Evolutionary conservation across 345 rosid species (phyloP).

Genomic region (Chamaenerion angustifolium): DNA sequence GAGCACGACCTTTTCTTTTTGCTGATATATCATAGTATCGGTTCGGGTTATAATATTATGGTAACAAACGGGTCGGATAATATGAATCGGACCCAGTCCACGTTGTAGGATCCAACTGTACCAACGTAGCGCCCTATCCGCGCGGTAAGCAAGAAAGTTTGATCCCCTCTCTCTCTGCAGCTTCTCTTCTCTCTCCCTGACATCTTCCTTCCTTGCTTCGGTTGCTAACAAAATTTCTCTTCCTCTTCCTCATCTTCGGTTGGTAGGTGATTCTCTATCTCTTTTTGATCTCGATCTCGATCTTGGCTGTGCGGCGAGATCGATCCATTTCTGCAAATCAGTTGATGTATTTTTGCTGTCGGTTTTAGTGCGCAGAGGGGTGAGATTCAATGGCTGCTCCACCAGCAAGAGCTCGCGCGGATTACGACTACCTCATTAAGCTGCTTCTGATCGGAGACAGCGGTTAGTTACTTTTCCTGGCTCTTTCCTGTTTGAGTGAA

Average conservation of each 20-base stretch:
- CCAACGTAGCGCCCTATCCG: too few relatives aligned
- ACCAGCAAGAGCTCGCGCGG: conserved; percentile 13
- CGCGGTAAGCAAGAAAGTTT: too few relatives aligned
- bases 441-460: conserved; percentile 14
- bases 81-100: too few relatives aligned
- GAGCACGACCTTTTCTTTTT: too few relatives aligned
- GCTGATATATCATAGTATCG: too few relatives aligned
- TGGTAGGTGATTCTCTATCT: not conserved
- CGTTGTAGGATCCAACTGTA: too few relatives aligned
- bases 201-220: too few relatives aligned
- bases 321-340: not conserved
- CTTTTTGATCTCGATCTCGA: not conserved
- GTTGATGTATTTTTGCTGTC: not conserved
- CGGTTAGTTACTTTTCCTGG: conserved; percentile 6
- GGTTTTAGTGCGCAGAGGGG: not conserved
- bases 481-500: not conserved
- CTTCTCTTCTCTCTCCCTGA: too few relatives aligned
- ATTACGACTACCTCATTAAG: conserved; percentile 13
- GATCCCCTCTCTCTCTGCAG: too few relatives aligned
- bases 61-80: too few relatives aligned
- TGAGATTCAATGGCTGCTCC: conserved; percentile 12
- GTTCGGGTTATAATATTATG: too few relatives aligned
- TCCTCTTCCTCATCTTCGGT: not conserved
- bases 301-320: too few relatives aligned
- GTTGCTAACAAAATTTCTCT: not conserved